Evolutionary conservation across 139 green algal genomes (phyloP), one percentile per base, ranked within the genome.

Genomic region (Axilococcus clingmanii): DNA sequence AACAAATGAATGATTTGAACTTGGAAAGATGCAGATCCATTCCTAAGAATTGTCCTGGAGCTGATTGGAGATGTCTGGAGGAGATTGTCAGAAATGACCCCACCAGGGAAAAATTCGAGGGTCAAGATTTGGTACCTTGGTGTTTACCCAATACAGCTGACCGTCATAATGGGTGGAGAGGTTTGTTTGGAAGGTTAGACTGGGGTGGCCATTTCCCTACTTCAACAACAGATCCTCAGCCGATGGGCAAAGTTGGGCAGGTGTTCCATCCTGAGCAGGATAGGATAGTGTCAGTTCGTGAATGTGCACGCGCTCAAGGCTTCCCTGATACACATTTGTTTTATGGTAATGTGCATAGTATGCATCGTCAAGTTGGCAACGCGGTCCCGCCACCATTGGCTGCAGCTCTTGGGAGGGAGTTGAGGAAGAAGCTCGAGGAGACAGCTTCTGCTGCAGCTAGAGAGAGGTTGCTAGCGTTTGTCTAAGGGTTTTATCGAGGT

Each of bases 181-280:
- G 89, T 16, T 75, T 97, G 50, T 97, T 93, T 68, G 87, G 89
- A 4, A 77, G 89, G 8, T 70, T 97, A 31, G 90, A 96, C 72
- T 83, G 61, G 38, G 41, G 62, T 8, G 89, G 89, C n/a, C 93
- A 97, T 72, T 97, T 97, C 81, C 89, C 89, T 59, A 97, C 89
- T 46, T 87, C 81, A 56, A 91, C 85, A 54, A 97, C 89, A 17
- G 89, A 97, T 71, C 89, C 89, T 5, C 84, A 97, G 71, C 89
- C 89, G 56, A 97, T 97, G 89, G 89, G 89, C 72, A 97, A 97
- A 71, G 78, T 89, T 48, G 88, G 88, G 15, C 89, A 95, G 80
- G 92, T 95, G 40, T 94, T 96, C 72, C 88, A 96, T 69, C 88
- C 88, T 2, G 63, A 81, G 7, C 89, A 97, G 78, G 83, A 97